A percentile compares a stretch with the other conserved stretches of the same genome.
These are phyloP conservation scores for Hypholoma sublateritium DNA, from an alignment of 768 basidiomycete genomes.

Conservation along the genomic window DNA sequence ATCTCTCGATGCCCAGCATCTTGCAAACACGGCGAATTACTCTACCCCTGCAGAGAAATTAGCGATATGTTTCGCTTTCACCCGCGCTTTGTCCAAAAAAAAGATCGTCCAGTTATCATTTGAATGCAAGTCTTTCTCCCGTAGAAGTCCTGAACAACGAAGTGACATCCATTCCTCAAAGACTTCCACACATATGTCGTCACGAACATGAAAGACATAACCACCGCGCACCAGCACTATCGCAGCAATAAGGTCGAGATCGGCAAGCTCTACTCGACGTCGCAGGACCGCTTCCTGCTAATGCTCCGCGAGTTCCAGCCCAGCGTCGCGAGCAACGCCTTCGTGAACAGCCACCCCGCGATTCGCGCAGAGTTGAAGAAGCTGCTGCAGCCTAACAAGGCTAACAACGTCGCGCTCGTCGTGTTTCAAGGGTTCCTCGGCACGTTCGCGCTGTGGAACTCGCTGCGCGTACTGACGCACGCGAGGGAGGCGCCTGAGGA, in stretches of 20 bases:
- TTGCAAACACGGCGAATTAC: not conserved
- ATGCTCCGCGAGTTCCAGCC: not conserved
- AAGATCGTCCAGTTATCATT: conserved; percentile 1
- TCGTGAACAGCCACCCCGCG: not conserved
- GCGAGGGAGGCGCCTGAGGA: no score
- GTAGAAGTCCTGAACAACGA: not conserved
- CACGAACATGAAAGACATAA: not conserved
- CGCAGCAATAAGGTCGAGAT: conserved; percentile 7
- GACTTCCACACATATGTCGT: conserved; percentile 4
- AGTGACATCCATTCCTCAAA: not conserved
- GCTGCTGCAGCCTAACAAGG: not conserved
- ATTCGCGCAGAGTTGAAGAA: conserved; percentile 1
- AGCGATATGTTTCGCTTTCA: conserved; percentile 4
- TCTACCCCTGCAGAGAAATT: conserved; percentile 7
- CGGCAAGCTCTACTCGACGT: conserved; percentile 7
- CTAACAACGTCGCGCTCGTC: conserved; percentile 10
- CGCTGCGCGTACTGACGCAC: no score
- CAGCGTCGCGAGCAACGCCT: not conserved
- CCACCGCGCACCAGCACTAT: conserved; percentile 7
- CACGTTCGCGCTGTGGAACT: conserved; percentile 5
- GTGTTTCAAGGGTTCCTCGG: conserved; percentile 8
- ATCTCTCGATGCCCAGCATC: not conserved
- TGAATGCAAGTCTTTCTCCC: conserved; percentile 5
- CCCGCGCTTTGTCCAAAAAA: conserved; percentile 1
- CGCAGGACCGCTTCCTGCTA: conserved; percentile 10